These are phyloP conservation scores for Botrytis paeoniae DNA, from an alignment of 2,329 filamentous ascomycete genomes.

Conservation along the genomic window DNA sequence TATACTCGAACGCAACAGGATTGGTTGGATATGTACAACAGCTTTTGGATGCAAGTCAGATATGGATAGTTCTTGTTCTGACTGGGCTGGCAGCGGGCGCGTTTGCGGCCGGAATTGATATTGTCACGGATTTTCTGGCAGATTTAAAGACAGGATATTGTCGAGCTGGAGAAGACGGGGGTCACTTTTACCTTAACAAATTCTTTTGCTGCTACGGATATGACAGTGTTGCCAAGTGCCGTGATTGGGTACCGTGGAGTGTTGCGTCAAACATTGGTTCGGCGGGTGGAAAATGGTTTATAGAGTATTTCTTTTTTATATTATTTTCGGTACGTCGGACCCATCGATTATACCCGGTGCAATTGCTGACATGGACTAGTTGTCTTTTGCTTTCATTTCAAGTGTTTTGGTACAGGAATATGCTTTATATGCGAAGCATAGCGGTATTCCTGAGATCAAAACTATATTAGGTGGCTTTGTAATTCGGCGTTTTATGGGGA, in stretches of 20 bases:
- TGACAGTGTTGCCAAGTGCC: slow-evolving; percentile 75
- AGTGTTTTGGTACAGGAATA: slow-evolving; percentile 80
- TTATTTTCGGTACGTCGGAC: slow-evolving; percentile 67
- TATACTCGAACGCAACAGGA: slow-evolving; percentile 67
- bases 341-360: neutral
- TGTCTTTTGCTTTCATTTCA: slow-evolving; percentile 74
- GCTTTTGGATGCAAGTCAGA: slow-evolving; percentile 79
- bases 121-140: slow-evolving; percentile 88
- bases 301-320: slow-evolving; percentile 86
- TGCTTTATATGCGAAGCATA: slow-evolving; percentile 85
- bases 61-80: slow-evolving; percentile 84
- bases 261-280: slow-evolving; percentile 66
- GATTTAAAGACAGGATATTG: slow-evolving; percentile 92
- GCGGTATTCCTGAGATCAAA: slow-evolving; percentile 97
- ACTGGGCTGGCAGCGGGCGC: slow-evolving; percentile 81
- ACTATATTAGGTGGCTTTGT: slow-evolving; percentile 92
- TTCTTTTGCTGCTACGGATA: slow-evolving; percentile 93
- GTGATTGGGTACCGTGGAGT: slow-evolving; percentile 86
- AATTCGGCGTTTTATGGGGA: slow-evolving; percentile 79
- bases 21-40: slow-evolving; percentile 70
- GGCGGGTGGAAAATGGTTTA: slow-evolving; percentile 68
- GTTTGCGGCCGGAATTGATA: slow-evolving; percentile 84
- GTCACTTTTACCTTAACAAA: slow-evolving; percentile 86
- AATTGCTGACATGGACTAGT: slow-evolving; percentile 43
- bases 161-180: slow-evolving; percentile 70